Conservation (phyloP, 371 early-diverging fungal species). For the Circinella minor region DNA sequence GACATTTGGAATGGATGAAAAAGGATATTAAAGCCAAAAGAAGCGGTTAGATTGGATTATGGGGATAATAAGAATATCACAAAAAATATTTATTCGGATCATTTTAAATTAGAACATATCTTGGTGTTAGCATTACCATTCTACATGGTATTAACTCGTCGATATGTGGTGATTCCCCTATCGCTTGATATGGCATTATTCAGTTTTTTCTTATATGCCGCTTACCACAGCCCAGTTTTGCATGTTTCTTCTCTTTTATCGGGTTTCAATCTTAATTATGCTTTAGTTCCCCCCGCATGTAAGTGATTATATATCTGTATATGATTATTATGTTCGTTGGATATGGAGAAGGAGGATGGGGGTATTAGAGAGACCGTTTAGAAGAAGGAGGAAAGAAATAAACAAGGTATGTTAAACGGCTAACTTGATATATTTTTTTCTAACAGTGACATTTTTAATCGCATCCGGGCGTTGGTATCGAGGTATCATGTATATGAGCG, state of each 20-base stretch:
- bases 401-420: too few relatives aligned
- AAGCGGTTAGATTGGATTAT: too few relatives aligned
- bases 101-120: conserved; percentile 47
- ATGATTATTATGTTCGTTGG: too few relatives aligned
- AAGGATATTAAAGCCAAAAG: too few relatives aligned
- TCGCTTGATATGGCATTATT: conserved; percentile 54
- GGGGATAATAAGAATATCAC: neutral
- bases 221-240: conserved; percentile 59
- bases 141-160: conserved; percentile 53
- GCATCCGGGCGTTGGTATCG: conserved; percentile 42
- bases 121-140: conserved; percentile 54
- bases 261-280: conserved; percentile 63
- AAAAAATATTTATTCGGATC: neutral
- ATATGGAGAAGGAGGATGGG: too few relatives aligned
- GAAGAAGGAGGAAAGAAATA: too few relatives aligned
- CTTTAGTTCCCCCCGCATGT: conserved; percentile 60
- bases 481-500: conserved; percentile 34
- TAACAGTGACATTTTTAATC: conserved; percentile 36
- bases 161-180: conserved; percentile 52
- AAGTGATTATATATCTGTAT: conserved; percentile 14
- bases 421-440: neutral
- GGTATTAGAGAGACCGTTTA: too few relatives aligned
- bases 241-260: conserved; percentile 49
- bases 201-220: conserved; percentile 58
- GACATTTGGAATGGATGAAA: too few relatives aligned